These are phyloP conservation scores for Endothia cerciana DNA, from an alignment of 2,329 filamentous ascomycete species.

Conservation along the genomic window DNA sequence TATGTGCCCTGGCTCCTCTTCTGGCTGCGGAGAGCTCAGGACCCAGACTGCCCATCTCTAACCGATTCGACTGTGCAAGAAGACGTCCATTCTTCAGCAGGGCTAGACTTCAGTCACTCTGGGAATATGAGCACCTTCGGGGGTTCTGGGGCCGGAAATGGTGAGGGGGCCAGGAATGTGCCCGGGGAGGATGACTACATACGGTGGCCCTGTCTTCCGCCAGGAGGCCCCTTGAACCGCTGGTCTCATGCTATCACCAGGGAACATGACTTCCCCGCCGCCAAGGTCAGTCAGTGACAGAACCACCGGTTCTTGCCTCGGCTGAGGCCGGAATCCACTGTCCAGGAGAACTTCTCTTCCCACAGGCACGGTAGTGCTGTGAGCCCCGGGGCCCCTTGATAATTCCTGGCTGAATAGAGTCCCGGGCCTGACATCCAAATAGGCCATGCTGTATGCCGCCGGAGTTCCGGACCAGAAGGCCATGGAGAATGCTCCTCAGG, in stretches of 20 bases:
- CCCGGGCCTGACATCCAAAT: background rate
- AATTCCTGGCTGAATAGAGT: background rate
- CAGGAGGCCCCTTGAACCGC: slow-evolving; percentile 70
- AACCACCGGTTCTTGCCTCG: background rate
- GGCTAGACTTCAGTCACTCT: background rate
- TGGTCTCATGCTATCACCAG: slow-evolving; percentile 84
- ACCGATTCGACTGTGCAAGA: background rate
- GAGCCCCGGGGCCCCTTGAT: no score
- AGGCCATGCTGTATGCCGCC: slow-evolving; percentile 95
- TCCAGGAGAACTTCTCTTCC: no score
- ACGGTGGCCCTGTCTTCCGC: slow-evolving; percentile 55
- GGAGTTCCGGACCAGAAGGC: slow-evolving; percentile 80
- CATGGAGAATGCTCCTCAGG: slow-evolving; percentile 90
- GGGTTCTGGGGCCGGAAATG: background rate
- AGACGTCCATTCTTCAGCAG: background rate
- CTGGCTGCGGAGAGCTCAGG: no score
- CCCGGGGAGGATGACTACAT: slow-evolving; percentile 59
- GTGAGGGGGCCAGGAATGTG: slow-evolving; percentile 30
- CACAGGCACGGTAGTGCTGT: no score
- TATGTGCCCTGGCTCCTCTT: no score
- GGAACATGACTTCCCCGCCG: slow-evolving; percentile 88
- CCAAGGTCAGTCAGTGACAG: slow-evolving; percentile 62
- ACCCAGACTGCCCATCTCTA: no score
- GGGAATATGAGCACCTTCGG: background rate
- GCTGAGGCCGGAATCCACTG: background rate